These are phyloP conservation scores for Ophiostoma novo-ulmi DNA, from an alignment of 2,329 filamentous ascomycete species.

Conservation along the genomic window DNA sequence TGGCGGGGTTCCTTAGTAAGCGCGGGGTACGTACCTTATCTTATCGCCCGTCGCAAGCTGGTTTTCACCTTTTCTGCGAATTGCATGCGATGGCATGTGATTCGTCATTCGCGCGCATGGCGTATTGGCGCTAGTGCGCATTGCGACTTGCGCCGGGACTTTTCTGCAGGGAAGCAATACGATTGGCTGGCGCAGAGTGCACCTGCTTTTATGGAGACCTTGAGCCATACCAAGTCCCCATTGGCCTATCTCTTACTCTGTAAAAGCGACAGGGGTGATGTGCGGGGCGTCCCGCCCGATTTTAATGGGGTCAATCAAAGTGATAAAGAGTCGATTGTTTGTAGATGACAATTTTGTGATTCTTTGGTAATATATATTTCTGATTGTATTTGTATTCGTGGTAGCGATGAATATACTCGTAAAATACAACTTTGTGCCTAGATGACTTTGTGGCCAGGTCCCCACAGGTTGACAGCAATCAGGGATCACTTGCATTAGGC, in stretches of 20 bases:
- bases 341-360: too few species aligned
- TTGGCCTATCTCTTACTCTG: neutral
- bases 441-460: too few species aligned
- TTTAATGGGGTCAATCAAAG: neutral
- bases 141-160: slow-evolving; percentile 1
- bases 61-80: too few species aligned
- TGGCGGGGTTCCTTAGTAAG: slow-evolving; percentile 11
- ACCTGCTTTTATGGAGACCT: neutral
- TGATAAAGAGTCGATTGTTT: neutral
- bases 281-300: slow-evolving; percentile 5
- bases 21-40: slow-evolving; percentile 15
- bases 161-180: neutral
- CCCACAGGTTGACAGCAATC: neutral
- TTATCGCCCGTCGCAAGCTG: neutral
- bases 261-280: neutral
- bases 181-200: slow-evolving; percentile 7
- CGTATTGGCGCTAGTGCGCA: neutral
- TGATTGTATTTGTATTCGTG: too few species aligned
- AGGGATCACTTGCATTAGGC: neutral
- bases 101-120: slow-evolving; percentile 1
- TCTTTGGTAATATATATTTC: too few species aligned
- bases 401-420: too few species aligned
- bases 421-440: too few species aligned
- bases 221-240: neutral
- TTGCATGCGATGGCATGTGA: slow-evolving; percentile 4